Percentiles rank a stretch among this genome's conserved stretches.
Conservation (phyloP, 2,329 filamentous ascomycete genomes). For the Lachnellula subtilissima region DNA sequence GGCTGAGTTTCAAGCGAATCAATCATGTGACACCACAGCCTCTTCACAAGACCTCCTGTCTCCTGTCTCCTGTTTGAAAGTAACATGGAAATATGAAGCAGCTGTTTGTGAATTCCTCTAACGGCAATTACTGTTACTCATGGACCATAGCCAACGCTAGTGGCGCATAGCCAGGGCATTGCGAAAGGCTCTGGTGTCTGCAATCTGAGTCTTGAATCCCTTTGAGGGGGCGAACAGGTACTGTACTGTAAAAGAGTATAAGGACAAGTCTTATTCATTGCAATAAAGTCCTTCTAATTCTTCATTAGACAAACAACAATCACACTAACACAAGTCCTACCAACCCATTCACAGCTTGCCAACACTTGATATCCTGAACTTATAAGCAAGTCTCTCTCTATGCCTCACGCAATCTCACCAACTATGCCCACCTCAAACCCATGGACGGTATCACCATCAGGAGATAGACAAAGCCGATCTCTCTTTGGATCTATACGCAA, state of each 20-base stretch:
- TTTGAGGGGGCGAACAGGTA: too few relatives aligned
- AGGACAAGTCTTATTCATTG: neutral
- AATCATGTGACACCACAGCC: too few relatives aligned
- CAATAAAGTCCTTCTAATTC: neutral
- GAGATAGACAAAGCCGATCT: constrained; percentile 3
- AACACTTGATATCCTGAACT: neutral
- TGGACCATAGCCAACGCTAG: too few relatives aligned
- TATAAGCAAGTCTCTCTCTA: neutral
- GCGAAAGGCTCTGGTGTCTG: too few relatives aligned
- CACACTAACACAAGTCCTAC: neutral
- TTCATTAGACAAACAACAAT: neutral
- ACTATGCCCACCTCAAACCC: constrained; percentile 5
- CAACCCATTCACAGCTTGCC: neutral
- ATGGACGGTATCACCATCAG: constrained; percentile 1
- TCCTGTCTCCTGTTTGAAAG: too few relatives aligned
- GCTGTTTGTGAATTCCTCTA: too few relatives aligned
- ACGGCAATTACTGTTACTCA: too few relatives aligned
- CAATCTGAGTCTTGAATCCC: too few relatives aligned
- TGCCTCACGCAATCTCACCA: constrained; percentile 4
- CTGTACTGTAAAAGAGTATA: neutral
- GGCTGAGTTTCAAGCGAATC: too few relatives aligned
- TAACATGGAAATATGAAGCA: too few relatives aligned
- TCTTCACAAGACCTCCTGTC: too few relatives aligned
- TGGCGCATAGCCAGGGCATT: too few relatives aligned
- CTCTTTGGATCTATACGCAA: constrained; percentile 20